Percentiles rank a stretch among this genome's conserved stretches.
Evolutionary conservation across 2,329 filamentous ascomycete genomes (phyloP).

Genomic region (Cytospora piceae): DNA sequence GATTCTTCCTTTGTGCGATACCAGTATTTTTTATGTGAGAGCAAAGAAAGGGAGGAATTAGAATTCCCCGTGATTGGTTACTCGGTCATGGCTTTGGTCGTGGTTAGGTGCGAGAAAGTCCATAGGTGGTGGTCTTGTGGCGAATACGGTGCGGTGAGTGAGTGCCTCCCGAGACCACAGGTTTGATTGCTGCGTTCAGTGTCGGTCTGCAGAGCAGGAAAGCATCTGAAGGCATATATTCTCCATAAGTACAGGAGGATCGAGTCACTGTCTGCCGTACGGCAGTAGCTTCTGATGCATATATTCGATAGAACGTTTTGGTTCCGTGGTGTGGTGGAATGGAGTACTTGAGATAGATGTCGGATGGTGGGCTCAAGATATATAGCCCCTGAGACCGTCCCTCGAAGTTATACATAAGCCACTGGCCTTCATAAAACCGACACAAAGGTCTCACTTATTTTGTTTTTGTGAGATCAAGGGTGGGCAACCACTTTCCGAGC

Average conservation of each 20-base stretch:
- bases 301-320: neutral
- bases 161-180: neutral
- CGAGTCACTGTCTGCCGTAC: neutral
- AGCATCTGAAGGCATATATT: neutral
- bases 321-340: neutral
- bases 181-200: neutral
- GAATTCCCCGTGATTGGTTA: neutral
- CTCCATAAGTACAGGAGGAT: neutral
- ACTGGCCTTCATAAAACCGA: neutral
- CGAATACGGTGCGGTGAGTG: neutral
- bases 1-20: slow-evolving; percentile 3
- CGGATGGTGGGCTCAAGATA: neutral
- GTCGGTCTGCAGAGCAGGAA: neutral
- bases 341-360: neutral
- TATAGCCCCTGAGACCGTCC: neutral
- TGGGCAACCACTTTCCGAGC: neutral
- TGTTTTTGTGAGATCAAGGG: neutral
- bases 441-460: neutral
- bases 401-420: neutral
- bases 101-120: neutral
- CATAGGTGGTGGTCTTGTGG: neutral
- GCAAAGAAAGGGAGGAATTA: neutral
- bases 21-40: neutral
- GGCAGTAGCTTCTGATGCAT: neutral
- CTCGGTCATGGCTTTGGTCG: neutral